Evolutionary conservation across 208 protist species (phyloP), one percentile per base, ranked within the genome.

Genomic region (Crithidia fasciculata): DNA sequence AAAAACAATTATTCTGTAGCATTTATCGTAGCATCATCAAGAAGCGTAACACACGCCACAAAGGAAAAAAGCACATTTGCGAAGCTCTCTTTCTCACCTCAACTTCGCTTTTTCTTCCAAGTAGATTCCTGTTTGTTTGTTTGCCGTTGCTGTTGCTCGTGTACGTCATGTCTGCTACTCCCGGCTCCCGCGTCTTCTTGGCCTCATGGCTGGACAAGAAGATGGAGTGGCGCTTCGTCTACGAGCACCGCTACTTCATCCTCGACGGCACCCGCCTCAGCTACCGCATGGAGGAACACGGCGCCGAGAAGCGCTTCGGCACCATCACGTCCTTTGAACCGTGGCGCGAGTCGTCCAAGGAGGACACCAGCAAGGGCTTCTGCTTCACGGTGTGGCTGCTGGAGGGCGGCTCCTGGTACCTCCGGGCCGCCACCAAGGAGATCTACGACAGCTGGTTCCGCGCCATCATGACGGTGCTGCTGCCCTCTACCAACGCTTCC

Each of bases 191-290:
- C 15, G 73, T 82, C n/a, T 86, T 82, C 56, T 43, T 81, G 28
- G 64, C 81, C 54, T 81, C 74, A 0, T 94, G 80, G 79, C 80
- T 94, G 28, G 86, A 92, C 43, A 95, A 95, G 56, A 83, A 94
- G 76, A 83, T 87, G 73, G 84, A 91, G 68, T 95, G 91, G 91
- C 80, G 85, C 10, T 85, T 89, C 70, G 63, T 78, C 54, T 95
- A 90, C 82, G 85, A 94, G 59, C 60, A 60, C 13, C 86, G 91
- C 13, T 94, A 82, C 73, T 70, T 93, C 47, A 69, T 80, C 10
- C 81, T 90, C 5, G 81, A 91, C 52, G 86, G 85, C 54, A 78
- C 80, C 15, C 86, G 85, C 13, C 66, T 95, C 19, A 78, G 84
- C 39, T 93, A 95, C 75, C 74, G 80, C 19, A 12, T 93, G 4